Conservation (phyloP, 768 basidiomycete species). For the Imleria badia region DNA sequence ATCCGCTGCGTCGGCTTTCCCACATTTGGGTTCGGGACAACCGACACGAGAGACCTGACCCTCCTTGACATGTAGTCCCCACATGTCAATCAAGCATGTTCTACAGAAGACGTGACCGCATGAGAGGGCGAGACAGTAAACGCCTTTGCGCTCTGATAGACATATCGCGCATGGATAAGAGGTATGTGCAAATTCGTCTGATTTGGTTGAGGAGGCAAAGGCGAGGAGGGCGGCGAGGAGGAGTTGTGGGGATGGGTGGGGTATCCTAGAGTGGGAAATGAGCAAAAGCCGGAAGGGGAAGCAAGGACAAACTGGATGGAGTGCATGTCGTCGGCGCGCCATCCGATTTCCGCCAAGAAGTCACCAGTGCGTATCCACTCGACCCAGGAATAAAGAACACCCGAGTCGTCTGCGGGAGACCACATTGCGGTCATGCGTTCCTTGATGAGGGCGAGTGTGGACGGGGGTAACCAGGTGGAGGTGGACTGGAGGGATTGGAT, state of each 20-base stretch:
- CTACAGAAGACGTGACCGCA: slow-evolving; percentile 85
- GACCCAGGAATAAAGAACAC: slow-evolving; percentile 67
- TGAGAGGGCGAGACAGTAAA: slow-evolving; percentile 64
- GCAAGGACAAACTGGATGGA: slow-evolving; percentile 30
- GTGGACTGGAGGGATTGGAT: slow-evolving; percentile 55
- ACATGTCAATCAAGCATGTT: slow-evolving; percentile 77
- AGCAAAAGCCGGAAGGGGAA: slow-evolving; percentile 31
- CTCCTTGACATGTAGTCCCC: slow-evolving; percentile 77
- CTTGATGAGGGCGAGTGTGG: slow-evolving; percentile 35
- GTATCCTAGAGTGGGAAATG: slow-evolving; percentile 30
- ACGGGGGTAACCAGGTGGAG: slow-evolving; percentile 55
- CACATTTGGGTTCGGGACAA: slow-evolving; percentile 79
- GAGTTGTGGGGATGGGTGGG: slow-evolving; percentile 55
- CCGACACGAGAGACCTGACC: slow-evolving; percentile 74
- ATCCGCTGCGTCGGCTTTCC: slow-evolving; percentile 45
- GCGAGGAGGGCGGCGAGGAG: slow-evolving; percentile 48
- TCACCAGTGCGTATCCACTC: slow-evolving; percentile 69
- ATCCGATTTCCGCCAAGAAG: slow-evolving; percentile 50
- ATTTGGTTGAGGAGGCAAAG: slow-evolving; percentile 48
- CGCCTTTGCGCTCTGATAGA: slow-evolving; percentile 69
- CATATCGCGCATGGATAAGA: slow-evolving; percentile 80
- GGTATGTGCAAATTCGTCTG: slow-evolving; percentile 55
- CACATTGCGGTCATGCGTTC: slow-evolving; percentile 52
- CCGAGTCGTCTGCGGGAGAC: slow-evolving; percentile 47
- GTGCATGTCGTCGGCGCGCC: slow-evolving; percentile 33